Conservation (phyloP, 192 early-diverging fungal genomes). For the Coemansia sp. region DNA sequence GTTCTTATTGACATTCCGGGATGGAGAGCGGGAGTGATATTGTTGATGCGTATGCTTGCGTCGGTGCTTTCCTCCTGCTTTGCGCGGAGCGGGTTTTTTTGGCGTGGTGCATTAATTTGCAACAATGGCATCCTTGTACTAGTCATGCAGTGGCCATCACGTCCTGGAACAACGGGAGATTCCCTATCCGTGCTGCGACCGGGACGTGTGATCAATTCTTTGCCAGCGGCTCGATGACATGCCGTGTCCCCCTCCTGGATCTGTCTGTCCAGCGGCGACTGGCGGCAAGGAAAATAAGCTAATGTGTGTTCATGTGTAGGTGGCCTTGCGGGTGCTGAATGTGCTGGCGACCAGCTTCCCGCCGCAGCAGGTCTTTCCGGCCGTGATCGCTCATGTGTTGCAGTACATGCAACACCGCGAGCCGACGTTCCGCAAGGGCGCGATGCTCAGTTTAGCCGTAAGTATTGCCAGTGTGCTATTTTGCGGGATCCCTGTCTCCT, state of each 20-base stretch:
- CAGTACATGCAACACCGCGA: conserved; percentile 75
- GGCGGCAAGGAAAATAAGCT: too few relatives aligned
- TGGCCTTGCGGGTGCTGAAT: conserved; percentile 69
- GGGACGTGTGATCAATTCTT: too few relatives aligned
- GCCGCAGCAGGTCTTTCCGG: conserved; percentile 83
- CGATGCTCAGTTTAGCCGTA: conserved; percentile 82
- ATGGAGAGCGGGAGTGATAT: background rate
- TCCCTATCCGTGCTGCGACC: too few relatives aligned
- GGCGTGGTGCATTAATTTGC: conserved; percentile 15
- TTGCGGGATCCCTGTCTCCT: background rate
- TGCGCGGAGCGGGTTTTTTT: too few relatives aligned
- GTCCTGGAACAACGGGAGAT: too few relatives aligned
- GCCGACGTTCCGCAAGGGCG: conserved; percentile 74
- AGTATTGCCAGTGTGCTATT: conserved; percentile 12
- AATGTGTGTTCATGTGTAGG: conserved; percentile 20
- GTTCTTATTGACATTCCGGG: background rate
- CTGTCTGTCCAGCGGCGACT: too few relatives aligned
- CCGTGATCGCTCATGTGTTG: conserved; percentile 66
- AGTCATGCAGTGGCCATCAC: too few relatives aligned
- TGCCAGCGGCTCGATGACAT: too few relatives aligned
- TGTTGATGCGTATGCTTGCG: background rate
- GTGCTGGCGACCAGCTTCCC: conserved; percentile 77
- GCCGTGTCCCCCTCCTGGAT: too few relatives aligned
- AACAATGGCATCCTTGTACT: conserved; percentile 6
- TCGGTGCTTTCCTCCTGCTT: too few relatives aligned